Percentiles rank a stretch among this genome's conserved stretches.
Evolutionary conservation across 2,329 filamentous ascomycete genomes (phyloP).

Genomic region (Aspergillus pseudonomiae): DNA sequence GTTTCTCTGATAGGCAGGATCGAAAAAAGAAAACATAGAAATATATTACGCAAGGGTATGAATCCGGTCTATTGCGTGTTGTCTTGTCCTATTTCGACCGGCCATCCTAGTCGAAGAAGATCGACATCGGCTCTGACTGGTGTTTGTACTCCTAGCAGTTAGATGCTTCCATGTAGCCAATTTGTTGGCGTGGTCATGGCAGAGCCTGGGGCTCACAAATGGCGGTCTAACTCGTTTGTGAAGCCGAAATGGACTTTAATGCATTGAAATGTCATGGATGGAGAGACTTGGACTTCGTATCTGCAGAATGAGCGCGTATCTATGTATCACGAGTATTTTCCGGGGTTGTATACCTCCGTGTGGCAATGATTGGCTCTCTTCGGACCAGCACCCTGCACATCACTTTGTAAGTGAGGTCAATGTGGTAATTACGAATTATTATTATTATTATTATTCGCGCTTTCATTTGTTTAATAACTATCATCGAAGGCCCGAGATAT

Average conservation of each 20-base stretch:
- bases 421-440: neutral
- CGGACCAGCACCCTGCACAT: neutral
- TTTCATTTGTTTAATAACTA: neutral
- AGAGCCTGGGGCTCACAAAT: neutral
- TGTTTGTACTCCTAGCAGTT: neutral
- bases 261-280: neutral
- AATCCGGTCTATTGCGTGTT: neutral
- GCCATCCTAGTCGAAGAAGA: neutral
- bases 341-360: neutral
- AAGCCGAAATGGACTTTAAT: neutral
- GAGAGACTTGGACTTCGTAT: neutral
- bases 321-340: neutral
- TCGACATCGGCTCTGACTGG: neutral
- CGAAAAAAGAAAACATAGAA: neutral
- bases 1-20: neutral
- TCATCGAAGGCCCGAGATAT: neutral
- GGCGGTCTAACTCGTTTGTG: neutral
- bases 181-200: neutral
- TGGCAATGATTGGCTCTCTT: neutral
- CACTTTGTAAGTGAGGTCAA: neutral
- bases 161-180: neutral
- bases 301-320: neutral
- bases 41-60: neutral
- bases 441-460: neutral
- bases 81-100: neutral